Evolutionary conservation across 2,329 filamentous ascomycete species (phyloP), one percentile per base, ranked within the genome.

Genomic region (Neofusicoccum laricinum): DNA sequence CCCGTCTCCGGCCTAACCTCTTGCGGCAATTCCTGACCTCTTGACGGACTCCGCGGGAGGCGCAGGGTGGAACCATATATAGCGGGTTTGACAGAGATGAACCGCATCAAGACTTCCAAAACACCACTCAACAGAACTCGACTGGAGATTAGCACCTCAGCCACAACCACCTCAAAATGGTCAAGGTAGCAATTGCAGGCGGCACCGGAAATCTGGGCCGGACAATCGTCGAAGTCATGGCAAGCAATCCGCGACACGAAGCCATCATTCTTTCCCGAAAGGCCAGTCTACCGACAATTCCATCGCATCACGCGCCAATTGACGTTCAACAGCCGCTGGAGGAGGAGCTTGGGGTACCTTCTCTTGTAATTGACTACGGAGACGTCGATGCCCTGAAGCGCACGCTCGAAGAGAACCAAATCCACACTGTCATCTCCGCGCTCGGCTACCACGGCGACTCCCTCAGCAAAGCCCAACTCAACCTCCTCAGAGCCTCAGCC

Each of bases 141-240:
- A 5, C 7, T 30, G 25, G 4, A 30, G 2, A 30, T 30, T 30
- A 6, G 7, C 25, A 30, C 7, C 25, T 30, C 25, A 30, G 7
- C 25, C 25, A 6, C 25, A 30, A 30, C 7, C 25, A 30, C 5
- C 7, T 30, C 25, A 55, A 40, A 12, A 81, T 81, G 79, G 68
- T 73, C 10, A 69, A 77, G n/a, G 73, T 84, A 45, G 82, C 79
- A 58, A 76, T 84, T 15, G 78, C 79, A 7, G 82, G 82, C 49
- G 82, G 81, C 14, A 79, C 78, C 0, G 81, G 81, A 34, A 72
- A 72, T n/a, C 70, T 84, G 1, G 82, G 81, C 15, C 76, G 75
- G n/a, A 77, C 79, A 1, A 74, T 85, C 34, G 78, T 84, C 17
- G 81, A 84, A 19, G 78, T 73, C 19, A 67, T 84, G 12, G 66